Percentiles rank a stretch among this genome's conserved stretches.
These are phyloP conservation scores for Botrytis porri DNA, from an alignment of 2,329 filamentous ascomycete genomes.

Conservation along the genomic window DNA sequence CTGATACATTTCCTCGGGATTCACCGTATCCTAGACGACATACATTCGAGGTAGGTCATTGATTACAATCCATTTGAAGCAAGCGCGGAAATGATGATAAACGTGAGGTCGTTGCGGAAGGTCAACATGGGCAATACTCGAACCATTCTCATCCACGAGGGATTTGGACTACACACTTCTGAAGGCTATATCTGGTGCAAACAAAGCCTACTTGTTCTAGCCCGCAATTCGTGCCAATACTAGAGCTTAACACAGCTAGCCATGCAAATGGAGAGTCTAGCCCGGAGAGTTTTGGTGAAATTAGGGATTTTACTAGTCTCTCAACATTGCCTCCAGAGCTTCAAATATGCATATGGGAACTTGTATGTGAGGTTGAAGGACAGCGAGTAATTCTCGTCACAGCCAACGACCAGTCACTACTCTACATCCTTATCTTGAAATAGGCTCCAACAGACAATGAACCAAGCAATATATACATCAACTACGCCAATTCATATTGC, in stretches of 20 bases:
- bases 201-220: not conserved
- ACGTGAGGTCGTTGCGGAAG: not conserved
- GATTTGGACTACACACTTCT: not conserved
- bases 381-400: not conserved
- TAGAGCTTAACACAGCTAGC: not conserved
- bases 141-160: not conserved
- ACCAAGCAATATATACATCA: not conserved
- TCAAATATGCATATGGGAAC: not conserved
- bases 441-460: not conserved
- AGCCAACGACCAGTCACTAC: not conserved
- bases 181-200: not conserved
- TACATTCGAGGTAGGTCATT: not conserved
- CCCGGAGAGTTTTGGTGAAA: not conserved
- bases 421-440: not conserved
- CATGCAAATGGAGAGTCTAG: not conserved
- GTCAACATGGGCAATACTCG: not conserved
- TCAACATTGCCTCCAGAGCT: not conserved
- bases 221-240: not conserved
- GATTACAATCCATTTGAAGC: not conserved
- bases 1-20: not conserved
- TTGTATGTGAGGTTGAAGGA: not conserved
- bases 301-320: not conserved
- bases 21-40: not conserved
- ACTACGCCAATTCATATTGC: not conserved
- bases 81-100: not conserved